Base-by-base conservation (phyloP, 1,284 basidiomycete genomes). In the Apiotrichum sp. region DNA sequence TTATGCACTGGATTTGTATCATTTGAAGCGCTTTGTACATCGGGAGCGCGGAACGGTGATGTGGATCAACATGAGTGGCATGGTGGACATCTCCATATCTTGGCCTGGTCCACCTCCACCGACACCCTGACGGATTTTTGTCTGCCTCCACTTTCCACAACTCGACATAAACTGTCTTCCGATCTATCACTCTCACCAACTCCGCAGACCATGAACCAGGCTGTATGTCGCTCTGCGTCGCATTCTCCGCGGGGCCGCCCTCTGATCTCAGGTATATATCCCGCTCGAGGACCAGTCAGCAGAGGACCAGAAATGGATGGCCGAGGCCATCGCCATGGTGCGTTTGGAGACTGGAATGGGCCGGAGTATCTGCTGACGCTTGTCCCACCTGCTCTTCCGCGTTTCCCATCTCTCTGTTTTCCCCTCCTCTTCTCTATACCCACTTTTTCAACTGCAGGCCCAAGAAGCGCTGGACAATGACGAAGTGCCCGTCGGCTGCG, bases 401-500 rank as follows among this genome's bases (percentile, higher is more conserved):
- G 6, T 38, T 38, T 6, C 36, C 36, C 36, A 38, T 7, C 36
- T 38, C 36, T 38, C 36, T 38, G 7, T 38, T 6, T 38, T 6
- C 6, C 36, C 13, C 7, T 38, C 36, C 36, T 38, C 36, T 38
- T 7, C 13, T 6, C 35, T 36, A 13, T 22, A 16, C 45, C 8
- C 5, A 11, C 39, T 22, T 29, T n/a, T 31, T 14, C n/a, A 35
- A 39, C 35, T 34, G 6, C 57, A 80, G 78, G 80, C 78, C 0
- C 76, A 80, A 56, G 90, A 98, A 73, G 96, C 96, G 3, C 78
- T 98, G 33, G 78, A 81, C 35, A 84, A 86, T 2, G 81, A 83
- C 36, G 96, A 99, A 75, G 93, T 98, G 0, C 96, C 96, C 1
- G 93, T 99, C 1, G 96, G 96, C 13, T 97, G 95, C 65, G 86